These are phyloP conservation scores for Platanthera guangdongensis DNA, from an alignment of 106 monocot genomes.

Conservation along the genomic window DNA sequence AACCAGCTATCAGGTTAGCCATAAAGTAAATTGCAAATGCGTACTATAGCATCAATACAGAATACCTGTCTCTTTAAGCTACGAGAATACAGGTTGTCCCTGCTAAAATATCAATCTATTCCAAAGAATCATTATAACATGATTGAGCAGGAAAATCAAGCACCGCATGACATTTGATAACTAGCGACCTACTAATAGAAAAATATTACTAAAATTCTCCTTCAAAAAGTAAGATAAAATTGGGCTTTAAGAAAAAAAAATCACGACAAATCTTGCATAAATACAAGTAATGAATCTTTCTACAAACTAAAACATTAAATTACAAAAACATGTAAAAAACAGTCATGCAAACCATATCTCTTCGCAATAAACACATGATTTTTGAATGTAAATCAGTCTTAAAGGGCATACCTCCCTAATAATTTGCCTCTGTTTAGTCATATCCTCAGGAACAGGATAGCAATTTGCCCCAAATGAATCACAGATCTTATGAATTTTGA, in stretches of 20 bases:
- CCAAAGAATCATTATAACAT: not conserved
- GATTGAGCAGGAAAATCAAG: not conserved
- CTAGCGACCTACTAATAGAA: not conserved
- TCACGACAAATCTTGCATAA: not conserved
- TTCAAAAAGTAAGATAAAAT: not conserved
- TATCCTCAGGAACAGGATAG: conserved; percentile 96
- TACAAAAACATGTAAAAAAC: not conserved
- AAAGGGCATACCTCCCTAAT: conserved; percentile 60
- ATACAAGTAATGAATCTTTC: not conserved
- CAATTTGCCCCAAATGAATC: conserved; percentile 94
- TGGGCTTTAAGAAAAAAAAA: not conserved
- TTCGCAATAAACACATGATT: not conserved
- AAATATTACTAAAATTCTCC: not conserved
- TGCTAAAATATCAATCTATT: not conserved
- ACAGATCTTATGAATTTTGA: conserved; percentile 90
- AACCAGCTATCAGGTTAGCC: too few relatives aligned
- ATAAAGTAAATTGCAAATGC: too few relatives aligned
- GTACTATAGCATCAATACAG: too few relatives aligned
- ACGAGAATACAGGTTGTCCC: not conserved
- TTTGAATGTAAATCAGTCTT: not conserved
- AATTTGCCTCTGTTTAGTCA: conserved; percentile 71
- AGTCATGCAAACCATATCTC: not conserved
- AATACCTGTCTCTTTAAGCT: not conserved
- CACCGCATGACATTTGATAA: not conserved
- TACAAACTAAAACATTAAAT: not conserved